Evolutionary conservation across 768 basidiomycete species (phyloP).

Genomic region (Boletales sp.): DNA sequence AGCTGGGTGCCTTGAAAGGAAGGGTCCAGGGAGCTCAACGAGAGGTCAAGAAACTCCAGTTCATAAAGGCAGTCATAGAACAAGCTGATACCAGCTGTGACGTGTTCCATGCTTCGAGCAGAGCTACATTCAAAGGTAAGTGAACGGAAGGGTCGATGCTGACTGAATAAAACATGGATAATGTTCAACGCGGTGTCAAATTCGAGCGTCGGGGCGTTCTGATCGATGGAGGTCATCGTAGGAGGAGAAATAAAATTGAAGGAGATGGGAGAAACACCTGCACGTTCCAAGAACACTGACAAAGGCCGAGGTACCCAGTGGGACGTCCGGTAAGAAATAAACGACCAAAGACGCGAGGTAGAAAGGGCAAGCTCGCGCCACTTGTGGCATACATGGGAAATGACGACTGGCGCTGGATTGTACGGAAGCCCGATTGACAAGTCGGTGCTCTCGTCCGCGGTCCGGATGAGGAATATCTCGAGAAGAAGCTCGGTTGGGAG

Average conservation of each 20-base stretch:
- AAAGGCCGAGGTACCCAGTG: slow-evolving; percentile 22
- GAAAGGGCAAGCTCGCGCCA: slow-evolving; percentile 47
- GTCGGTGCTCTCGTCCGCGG: slow-evolving; percentile 25
- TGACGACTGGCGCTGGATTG: slow-evolving; percentile 34
- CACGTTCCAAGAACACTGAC: slow-evolving; percentile 35
- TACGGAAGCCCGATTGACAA: slow-evolving; percentile 20
- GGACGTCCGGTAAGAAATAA: slow-evolving; percentile 28
- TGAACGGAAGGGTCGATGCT: slow-evolving; percentile 30
- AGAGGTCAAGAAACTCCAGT: slow-evolving; percentile 30
- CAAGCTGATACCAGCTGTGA: slow-evolving; percentile 20
- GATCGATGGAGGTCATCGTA: slow-evolving; percentile 2
- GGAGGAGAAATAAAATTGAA: slow-evolving; percentile 31
- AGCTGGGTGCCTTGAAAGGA: slow-evolving; percentile 27
- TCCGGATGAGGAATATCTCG: slow-evolving; percentile 38
- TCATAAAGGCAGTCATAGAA: slow-evolving; percentile 15
- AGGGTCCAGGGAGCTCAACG: slow-evolving; percentile 22
- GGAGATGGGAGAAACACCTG: slow-evolving; percentile 32
- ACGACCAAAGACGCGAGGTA: slow-evolving; percentile 45
- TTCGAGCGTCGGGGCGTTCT: slow-evolving; percentile 17
- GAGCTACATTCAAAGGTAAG: slow-evolving; percentile 33
- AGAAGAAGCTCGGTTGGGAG: slow-evolving; percentile 48
- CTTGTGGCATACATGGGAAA: slow-evolving; percentile 48
- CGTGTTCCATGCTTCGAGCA: slow-evolving; percentile 26
- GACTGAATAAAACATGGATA: slow-evolving; percentile 18
- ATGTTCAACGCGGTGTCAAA: slow-evolving; percentile 21